phyloP scores from a whole-genome alignment of 306 rosid species.

The Rosa persica region DNA sequence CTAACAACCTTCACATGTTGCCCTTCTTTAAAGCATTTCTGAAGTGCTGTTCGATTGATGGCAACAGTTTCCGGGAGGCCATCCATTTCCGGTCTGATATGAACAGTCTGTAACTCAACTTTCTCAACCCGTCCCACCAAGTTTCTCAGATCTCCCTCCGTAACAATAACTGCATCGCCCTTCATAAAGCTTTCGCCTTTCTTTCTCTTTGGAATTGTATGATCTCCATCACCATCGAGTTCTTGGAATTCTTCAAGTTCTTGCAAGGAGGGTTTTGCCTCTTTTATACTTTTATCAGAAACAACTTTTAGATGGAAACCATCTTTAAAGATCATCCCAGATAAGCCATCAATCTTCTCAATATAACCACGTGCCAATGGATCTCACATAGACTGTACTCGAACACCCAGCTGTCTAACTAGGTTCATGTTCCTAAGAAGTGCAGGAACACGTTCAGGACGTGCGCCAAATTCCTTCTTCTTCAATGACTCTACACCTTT shows the following conservation, averaged over 20 bases:
- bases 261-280: neutral
- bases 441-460: neutral
- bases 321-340: neutral
- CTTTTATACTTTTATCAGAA: neutral
- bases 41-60: conserved; percentile 70
- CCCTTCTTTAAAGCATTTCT: conserved; percentile 90
- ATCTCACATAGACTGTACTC: neutral
- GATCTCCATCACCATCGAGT: neutral
- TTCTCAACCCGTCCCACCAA: conserved; percentile 92
- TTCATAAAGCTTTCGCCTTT: conserved; percentile 31
- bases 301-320: neutral
- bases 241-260: neutral
- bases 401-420: neutral
- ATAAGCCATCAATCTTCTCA: neutral
- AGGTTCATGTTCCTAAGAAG: neutral
- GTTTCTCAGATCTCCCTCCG: conserved; percentile 82
- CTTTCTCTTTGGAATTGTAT: neutral
- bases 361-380: neutral
- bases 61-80: conserved; percentile 84
- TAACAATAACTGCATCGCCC: conserved; percentile 84
- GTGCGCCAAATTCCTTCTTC: neutral
- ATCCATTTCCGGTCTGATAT: conserved; percentile 78
- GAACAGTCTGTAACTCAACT: conserved; percentile 83
- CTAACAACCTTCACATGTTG: conserved; percentile 87
- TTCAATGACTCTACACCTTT: neutral